Base-by-base conservation (phyloP, 257 asterid genomes). In the Ilex asprella region DNA sequence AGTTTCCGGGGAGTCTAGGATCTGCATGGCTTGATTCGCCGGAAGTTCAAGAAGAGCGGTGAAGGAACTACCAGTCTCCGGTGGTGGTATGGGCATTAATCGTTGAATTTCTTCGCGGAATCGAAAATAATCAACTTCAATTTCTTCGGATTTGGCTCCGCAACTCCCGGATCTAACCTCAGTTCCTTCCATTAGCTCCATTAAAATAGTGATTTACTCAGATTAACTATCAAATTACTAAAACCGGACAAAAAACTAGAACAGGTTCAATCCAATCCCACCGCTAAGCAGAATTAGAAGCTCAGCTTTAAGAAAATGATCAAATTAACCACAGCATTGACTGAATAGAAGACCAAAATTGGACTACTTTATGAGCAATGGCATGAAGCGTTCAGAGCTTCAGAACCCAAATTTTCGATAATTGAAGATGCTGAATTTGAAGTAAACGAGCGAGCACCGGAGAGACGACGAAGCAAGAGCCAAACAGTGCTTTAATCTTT, bases 41-140 rank as follows among this genome's bases (percentile, higher is more conserved):
- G 97, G 92, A 47, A 93, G 96, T 50, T 73, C 96, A 47, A 89
- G 92, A 11, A 93, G 86, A 47, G 96, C 97, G 64, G 95, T 89
- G 83, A 93, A 93, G 2, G 97, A 89, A 67, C 78, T 81, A 30
- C 75, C 86, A 62, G 82, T 55, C 29, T 68, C 71, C 59, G 76
- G 58, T 58, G 76, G 60, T 32, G 75, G 77, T 39, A 67, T 76
- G n/a, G 27, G 27, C 46, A 78, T 61, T 39, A 78, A 65, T 16
- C 73, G 66, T 35, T 64, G 79, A 52, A 78, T 47, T 61, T 78
- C 86, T 43, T 77, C 89, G 60, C 71, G 76, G 58, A 61, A 63
- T 50, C 31, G 51, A 39, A 53, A 32, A 11, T 65, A 64, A 16
- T 59, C 78, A 27, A 15, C 16, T 51, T 58, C 79, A 66, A 77